Evolutionary conservation across 805 yeast genomes (phyloP), one percentile per base, ranked within the genome.

Genomic region (Lipomyces spencermartinsiae): DNA sequence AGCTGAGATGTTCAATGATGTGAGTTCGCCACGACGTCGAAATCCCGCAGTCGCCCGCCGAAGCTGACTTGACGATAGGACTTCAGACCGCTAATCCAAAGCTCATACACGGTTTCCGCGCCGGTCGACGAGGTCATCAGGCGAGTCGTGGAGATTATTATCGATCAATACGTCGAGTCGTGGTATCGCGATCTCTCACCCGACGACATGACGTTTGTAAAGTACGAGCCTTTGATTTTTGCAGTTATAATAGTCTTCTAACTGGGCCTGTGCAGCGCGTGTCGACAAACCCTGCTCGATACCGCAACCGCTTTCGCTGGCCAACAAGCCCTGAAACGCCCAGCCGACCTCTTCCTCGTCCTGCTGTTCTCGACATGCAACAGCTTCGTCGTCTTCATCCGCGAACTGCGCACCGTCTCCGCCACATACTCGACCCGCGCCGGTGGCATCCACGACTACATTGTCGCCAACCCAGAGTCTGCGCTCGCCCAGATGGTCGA

Each of bases 241-340:
- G 29, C 29, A 25, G 49, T 43, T n/a, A n/a, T n/a, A n/a, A 51
- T 14, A 22, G n/a, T 49, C 39, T 9, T 25, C 19, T 25, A 25
- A 31, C 10, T 12, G 53, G 25, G 49, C 14, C 35, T 1, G 6
- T 57, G 10, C 33, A 68, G 71, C 14, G 58, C 74, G 8, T 71
- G 69, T 5, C 65, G 66, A 16, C 62, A 66, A 43, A 62, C 70
- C 9, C 53, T 72, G n/a, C 58, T 65, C 37, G 73, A 78, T 91
- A 91, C 70, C 14, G 64, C 72, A 22, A 61, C 61, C 25, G 63
- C 70, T 12, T 63, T 72, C 19, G 39, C 73, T 0, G 62, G 59
- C 22, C 74, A 69, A 33, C 66, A 66, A 29, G 39, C 69, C 14
- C 49, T 62, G n/a, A 63, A 65, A 34, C 71, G 74, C 4, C 68